Conservation (phyloP, 2,329 filamentous ascomycete species). For the Diaporthe caulivora region DNA sequence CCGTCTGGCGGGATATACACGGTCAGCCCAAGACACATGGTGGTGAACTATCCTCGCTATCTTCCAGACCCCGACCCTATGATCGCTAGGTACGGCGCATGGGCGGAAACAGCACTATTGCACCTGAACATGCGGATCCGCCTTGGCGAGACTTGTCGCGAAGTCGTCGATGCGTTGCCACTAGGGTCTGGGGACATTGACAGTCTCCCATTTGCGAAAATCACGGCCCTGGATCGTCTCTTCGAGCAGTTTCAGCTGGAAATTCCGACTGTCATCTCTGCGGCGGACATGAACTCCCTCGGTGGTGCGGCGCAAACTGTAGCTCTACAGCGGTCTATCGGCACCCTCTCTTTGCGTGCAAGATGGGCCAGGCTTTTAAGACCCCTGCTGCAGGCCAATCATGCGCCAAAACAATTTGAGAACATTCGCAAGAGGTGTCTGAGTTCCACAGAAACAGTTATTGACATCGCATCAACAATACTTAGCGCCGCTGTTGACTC, state of each 20-base stretch:
- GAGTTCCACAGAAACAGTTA: conserved; percentile 33
- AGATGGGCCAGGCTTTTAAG: conserved; percentile 34
- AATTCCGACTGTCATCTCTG: neutral
- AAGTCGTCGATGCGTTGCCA: conserved; percentile 41
- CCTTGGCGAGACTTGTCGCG: conserved; percentile 42
- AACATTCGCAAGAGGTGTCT: conserved; percentile 28
- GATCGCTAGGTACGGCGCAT: conserved; percentile 7
- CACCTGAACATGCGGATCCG: conserved; percentile 40
- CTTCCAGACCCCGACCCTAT: conserved; percentile 41
- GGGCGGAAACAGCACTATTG: conserved; percentile 13
- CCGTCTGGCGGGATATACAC: conserved; percentile 52
- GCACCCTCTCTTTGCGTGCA: conserved; percentile 21
- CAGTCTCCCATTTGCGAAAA: conserved; percentile 41
- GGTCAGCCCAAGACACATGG: conserved; percentile 55
- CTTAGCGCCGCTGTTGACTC: conserved; percentile 32
- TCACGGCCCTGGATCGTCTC: conserved; percentile 42
- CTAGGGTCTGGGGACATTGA: conserved; percentile 38
- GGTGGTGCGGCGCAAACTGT: neutral
- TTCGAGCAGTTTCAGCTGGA: conserved; percentile 40
- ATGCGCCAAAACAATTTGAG: conserved; percentile 28
- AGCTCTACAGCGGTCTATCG: conserved; percentile 28
- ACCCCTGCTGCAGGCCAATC: conserved; percentile 32
- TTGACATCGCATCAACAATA: conserved; percentile 29
- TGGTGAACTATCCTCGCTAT: conserved; percentile 53
- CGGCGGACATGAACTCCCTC: neutral